phyloP scores from a whole-genome alignment of 1,284 basidiomycete genomes.

The Ganoderma resinaceum region DNA sequence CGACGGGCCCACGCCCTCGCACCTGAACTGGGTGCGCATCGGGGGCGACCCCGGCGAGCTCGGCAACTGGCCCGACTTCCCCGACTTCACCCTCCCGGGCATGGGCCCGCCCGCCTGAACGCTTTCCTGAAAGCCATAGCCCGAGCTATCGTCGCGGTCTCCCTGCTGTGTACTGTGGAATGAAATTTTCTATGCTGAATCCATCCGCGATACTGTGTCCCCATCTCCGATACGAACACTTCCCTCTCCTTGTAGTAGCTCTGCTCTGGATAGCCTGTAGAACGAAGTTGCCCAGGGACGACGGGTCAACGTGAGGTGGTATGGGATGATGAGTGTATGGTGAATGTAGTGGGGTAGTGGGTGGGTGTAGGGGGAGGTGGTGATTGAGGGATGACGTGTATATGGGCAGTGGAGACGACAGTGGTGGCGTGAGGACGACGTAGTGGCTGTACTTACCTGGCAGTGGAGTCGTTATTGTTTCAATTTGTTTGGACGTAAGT shows the following conservation, averaged over 20 bases:
- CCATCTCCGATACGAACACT: background rate
- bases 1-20: constrained; percentile 77
- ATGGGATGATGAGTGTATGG: too few species aligned
- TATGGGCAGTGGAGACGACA: too few species aligned
- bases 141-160: background rate
- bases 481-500: too few species aligned
- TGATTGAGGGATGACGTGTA: too few species aligned
- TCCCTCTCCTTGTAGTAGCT: background rate
- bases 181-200: background rate
- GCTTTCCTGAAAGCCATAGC: constrained; percentile 5
- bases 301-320: too few species aligned
- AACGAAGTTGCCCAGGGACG: too few species aligned
- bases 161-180: background rate
- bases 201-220: background rate
- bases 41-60: constrained; percentile 72
- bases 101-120: constrained; percentile 33
- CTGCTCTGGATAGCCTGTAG: too few species aligned
- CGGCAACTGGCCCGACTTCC: constrained; percentile 71
- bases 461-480: too few species aligned
- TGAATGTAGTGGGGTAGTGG: too few species aligned
- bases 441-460: too few species aligned
- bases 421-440: too few species aligned
- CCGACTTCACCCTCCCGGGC: constrained; percentile 71
- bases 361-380: too few species aligned
- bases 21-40: constrained; percentile 75